Percentiles rank a stretch among this genome's conserved stretches.
Evolutionary conservation across 768 basidiomycete genomes (phyloP).

Genomic region (Phaeolepiota aurea): DNA sequence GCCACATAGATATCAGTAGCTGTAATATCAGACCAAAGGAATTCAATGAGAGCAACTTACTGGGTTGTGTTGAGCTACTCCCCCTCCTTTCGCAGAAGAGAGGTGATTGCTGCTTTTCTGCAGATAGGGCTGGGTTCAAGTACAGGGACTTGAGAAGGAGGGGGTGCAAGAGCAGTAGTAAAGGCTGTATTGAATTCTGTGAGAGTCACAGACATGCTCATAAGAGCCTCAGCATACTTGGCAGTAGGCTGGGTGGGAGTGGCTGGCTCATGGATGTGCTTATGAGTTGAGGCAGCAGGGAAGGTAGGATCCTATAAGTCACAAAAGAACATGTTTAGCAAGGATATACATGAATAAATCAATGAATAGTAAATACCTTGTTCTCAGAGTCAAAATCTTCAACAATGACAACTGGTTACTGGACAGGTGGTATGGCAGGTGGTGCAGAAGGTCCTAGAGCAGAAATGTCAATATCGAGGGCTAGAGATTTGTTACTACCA

Average conservation of each 20-base stretch:
- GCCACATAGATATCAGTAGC: conserved; percentile 5
- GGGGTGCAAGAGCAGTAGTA: neutral
- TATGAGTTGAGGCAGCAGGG: conserved; percentile 1
- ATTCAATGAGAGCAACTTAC: conserved; percentile 3
- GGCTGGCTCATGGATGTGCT: neutral
- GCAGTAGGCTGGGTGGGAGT: neutral
- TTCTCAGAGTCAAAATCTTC: neutral
- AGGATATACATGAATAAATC: neutral
- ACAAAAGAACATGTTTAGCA: too few relatives aligned
- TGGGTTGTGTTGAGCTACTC: conserved; percentile 2
- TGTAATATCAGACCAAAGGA: conserved; percentile 2
- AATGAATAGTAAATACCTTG: neutral
- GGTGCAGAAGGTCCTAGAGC: neutral
- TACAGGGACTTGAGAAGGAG: neutral
- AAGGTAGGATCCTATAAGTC: neutral
- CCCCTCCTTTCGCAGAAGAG: neutral
- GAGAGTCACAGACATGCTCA: conserved; percentile 1
- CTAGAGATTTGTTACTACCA: too few relatives aligned
- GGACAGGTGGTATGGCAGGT: neutral
- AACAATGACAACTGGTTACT: neutral
- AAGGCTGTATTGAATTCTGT: neutral
- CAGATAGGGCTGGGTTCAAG: conserved; percentile 5
- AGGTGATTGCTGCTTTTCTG: conserved; percentile 2
- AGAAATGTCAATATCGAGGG: too few relatives aligned
- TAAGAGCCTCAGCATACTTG: conserved; percentile 4